phyloP scores from a whole-genome alignment of 2,329 filamentous ascomycete species.

The Aspergillus uvarum region DNA sequence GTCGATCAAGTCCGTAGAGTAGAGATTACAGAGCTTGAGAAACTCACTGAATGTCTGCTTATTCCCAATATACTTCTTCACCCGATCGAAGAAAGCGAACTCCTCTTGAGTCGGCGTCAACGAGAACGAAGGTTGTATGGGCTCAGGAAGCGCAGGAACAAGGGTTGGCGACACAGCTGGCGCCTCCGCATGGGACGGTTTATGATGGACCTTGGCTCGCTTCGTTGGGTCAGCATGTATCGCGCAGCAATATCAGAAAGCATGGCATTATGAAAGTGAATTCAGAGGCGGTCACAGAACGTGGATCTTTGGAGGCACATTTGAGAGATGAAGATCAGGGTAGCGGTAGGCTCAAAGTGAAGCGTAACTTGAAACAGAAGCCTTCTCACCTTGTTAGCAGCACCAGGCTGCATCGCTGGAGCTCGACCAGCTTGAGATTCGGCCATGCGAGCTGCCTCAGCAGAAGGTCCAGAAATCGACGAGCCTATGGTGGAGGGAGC shows the following conservation, averaged over 20 bases:
- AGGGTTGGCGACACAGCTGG: slow-evolving; percentile 78
- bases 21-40: slow-evolving; percentile 93
- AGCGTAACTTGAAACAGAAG: not conserved
- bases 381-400: slow-evolving; percentile 52
- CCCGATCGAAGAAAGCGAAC: slow-evolving; percentile 89
- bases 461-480: slow-evolving; percentile 35
- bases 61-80: slow-evolving; percentile 94
- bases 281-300: not conserved
- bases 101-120: slow-evolving; percentile 79
- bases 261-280: not conserved
- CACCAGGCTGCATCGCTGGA: slow-evolving; percentile 40
- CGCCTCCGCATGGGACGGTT: slow-evolving; percentile 57
- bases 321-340: not conserved
- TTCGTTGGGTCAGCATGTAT: slow-evolving; percentile 46
- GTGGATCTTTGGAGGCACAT: too few species aligned
- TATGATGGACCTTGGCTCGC: slow-evolving; percentile 73
- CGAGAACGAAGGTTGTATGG: slow-evolving; percentile 73
- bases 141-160: slow-evolving; percentile 83
- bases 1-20: slow-evolving; percentile 88
- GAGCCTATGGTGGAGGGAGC: slow-evolving; percentile 35
- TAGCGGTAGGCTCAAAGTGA: not conserved
- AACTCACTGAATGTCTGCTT: slow-evolving; percentile 93
- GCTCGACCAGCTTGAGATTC: slow-evolving; percentile 37
- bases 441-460: slow-evolving; percentile 34
- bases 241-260: not conserved